These are phyloP conservation scores for Ophiocordyceps sinensis DNA, from an alignment of 2,329 filamentous ascomycete genomes.

Conservation along the genomic window DNA sequence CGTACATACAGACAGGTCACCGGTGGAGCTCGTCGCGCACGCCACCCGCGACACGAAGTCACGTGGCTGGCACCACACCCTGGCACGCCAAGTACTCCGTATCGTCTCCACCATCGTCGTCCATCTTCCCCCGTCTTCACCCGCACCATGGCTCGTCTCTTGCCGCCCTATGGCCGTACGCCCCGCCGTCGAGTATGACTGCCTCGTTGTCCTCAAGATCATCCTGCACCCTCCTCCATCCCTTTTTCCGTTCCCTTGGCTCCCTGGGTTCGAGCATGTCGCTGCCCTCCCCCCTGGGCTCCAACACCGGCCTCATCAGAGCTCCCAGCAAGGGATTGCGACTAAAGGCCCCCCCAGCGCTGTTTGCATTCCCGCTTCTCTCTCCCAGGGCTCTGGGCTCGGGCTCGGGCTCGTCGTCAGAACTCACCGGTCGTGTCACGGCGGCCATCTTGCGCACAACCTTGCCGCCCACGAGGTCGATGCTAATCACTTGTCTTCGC, in stretches of 20 bases:
- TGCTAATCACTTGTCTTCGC: conserved; percentile 67
- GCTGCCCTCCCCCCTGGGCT: conserved; percentile 35
- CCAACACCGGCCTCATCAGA: conserved; percentile 49
- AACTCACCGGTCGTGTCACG: conserved; percentile 41
- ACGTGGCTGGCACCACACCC: conserved; percentile 14
- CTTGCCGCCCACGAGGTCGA: conserved; percentile 66
- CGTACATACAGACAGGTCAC: no score
- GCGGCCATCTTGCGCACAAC: conserved; percentile 60
- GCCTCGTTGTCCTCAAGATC: conserved; percentile 43
- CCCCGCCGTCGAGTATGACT: conserved; percentile 43
- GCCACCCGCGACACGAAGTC: conserved; percentile 18
- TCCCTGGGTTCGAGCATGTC: conserved; percentile 17
- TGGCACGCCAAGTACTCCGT: no score
- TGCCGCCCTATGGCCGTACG: conserved; percentile 22
- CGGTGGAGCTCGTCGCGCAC: conserved; percentile 4
- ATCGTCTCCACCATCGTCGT: no score
- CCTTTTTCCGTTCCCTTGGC: conserved; percentile 25
- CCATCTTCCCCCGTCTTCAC: no score
- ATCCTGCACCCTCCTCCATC: conserved; percentile 48
- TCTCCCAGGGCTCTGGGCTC: conserved; percentile 16
- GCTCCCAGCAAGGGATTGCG: conserved; percentile 52
- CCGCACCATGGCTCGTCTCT: neutral
- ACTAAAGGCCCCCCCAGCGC: conserved; percentile 43
- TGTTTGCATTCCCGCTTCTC: conserved; percentile 18
- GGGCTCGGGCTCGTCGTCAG: conserved; percentile 19